Evolutionary conservation across 371 early-diverging fungal species (phyloP).

Genomic region (Mucor velutinosus): DNA sequence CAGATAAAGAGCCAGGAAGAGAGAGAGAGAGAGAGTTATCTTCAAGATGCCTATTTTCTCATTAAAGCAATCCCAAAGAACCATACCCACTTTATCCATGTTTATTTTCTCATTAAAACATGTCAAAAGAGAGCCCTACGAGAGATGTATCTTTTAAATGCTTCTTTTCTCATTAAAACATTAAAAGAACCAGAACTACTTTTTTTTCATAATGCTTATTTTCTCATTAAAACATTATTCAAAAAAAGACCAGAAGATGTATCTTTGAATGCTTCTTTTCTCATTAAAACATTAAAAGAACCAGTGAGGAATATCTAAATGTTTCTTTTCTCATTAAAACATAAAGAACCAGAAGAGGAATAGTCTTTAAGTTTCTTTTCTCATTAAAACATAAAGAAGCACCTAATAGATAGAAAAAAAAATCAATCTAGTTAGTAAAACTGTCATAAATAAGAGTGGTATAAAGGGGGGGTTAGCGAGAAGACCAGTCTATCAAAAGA

Average conservation of each 20-base stretch:
- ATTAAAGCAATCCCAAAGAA: background rate
- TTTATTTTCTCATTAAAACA: background rate
- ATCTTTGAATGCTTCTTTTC: background rate
- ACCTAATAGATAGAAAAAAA: constrained; percentile 8
- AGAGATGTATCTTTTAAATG: background rate
- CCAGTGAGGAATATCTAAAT: background rate
- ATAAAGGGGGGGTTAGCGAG: constrained; percentile 21
- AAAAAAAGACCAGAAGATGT: background rate
- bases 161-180: background rate
- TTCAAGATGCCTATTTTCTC: background rate
- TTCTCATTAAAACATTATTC: constrained; percentile 1
- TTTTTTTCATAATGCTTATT: background rate
- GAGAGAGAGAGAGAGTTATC: background rate
- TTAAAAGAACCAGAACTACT: background rate
- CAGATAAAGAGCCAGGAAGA: background rate
- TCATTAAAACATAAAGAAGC: constrained; percentile 9
- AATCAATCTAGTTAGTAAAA: constrained; percentile 28
- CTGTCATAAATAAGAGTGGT: constrained; percentile 5
- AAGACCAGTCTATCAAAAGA: constrained; percentile 35
- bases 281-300: background rate
- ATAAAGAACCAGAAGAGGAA: background rate
- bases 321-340: constrained; percentile 5
- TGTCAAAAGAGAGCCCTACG: background rate
- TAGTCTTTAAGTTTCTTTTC: background rate
- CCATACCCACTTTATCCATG: too few relatives aligned